Conservation (phyloP, 495 filamentous ascomycete genomes). For the Darksidea phi region DNA sequence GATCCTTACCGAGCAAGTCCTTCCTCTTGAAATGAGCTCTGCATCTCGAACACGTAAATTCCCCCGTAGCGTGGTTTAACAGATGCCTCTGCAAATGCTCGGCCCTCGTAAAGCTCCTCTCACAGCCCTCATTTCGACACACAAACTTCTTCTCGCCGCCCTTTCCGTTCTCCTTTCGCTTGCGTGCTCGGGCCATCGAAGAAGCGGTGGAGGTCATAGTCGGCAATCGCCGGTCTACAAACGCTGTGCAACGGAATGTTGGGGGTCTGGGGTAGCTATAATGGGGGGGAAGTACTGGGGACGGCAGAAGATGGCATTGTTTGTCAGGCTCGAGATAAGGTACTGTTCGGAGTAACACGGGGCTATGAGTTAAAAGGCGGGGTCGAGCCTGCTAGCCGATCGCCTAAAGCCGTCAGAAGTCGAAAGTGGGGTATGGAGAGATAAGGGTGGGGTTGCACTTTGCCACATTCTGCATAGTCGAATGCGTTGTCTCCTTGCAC, state of each 20-base stretch:
- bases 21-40: constrained; percentile 28
- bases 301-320: neutral
- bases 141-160: constrained; percentile 3
- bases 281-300: constrained; percentile 13
- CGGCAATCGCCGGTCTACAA: no score
- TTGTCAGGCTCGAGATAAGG: constrained; percentile 6
- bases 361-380: neutral
- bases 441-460: constrained; percentile 1
- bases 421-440: constrained; percentile 10
- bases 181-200: constrained; percentile 8
- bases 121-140: constrained; percentile 21
- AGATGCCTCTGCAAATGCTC: constrained; percentile 28
- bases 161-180: constrained; percentile 13
- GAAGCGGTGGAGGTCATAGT: neutral
- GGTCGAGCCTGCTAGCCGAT: neutral
- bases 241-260: constrained; percentile 20
- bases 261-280: constrained; percentile 19
- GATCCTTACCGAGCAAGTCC: constrained; percentile 24
- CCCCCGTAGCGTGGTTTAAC: constrained; percentile 24
- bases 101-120: constrained; percentile 22
- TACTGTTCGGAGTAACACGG: neutral
- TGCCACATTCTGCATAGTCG: neutral
- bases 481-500: neutral
- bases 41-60: constrained; percentile 24
- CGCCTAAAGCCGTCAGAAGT: neutral